Evolutionary conservation across 768 basidiomycete species (phyloP).

Genomic region (Strobilomyces dryophilus): DNA sequence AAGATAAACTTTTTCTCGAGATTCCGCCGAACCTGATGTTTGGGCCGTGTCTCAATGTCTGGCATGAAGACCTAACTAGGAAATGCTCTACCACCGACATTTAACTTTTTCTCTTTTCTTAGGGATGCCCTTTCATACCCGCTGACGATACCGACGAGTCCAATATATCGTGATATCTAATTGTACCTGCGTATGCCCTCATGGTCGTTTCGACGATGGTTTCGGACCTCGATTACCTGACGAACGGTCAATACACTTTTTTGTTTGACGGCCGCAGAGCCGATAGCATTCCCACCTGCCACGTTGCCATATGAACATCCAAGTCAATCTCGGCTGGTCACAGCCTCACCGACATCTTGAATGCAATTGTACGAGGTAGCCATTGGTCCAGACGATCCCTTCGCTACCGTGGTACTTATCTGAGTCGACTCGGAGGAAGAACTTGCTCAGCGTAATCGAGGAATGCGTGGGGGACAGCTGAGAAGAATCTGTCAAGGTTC

Average conservation of each 20-base stretch:
- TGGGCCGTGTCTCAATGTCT: neutral
- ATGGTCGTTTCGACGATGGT: neutral
- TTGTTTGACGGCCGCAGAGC: neutral
- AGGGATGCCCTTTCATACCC: neutral
- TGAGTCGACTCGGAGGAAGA: no score
- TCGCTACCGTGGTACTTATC: no score
- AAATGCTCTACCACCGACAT: neutral
- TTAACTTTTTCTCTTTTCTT: neutral
- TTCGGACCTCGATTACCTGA: slow-evolving; percentile 1
- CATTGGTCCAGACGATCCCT: no score
- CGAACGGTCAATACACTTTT: slow-evolving; percentile 6
- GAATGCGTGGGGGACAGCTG: no score
- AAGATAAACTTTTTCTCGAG: slow-evolving; percentile 31
- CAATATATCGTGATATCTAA: slow-evolving; percentile 11
- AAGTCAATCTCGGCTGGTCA: no score
- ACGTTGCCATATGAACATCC: no score
- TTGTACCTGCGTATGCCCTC: neutral
- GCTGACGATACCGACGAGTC: neutral
- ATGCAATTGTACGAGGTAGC: no score
- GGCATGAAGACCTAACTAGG: neutral
- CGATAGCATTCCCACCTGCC: no score
- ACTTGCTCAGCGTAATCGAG: no score
- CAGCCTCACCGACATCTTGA: no score
- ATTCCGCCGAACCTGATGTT: slow-evolving; percentile 36
- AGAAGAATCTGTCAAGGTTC: no score